A percentile compares a stretch with the other conserved stretches of the same genome.
phyloP scores from a whole-genome alignment of 352 stramenopile species.

The Phytophthora aleatoria region DNA sequence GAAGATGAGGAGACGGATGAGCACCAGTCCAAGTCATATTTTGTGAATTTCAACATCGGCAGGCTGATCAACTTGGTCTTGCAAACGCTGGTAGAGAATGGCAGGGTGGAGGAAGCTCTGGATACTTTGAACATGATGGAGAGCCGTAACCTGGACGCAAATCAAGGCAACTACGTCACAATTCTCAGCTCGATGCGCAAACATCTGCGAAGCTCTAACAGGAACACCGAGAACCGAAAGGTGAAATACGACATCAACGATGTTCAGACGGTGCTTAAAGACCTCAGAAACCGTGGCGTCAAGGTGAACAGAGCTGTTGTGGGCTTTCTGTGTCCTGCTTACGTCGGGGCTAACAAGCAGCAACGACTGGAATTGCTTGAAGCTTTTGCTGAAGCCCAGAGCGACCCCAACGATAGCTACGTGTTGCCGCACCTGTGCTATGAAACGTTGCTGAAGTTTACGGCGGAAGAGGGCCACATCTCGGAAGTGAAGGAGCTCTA shows the following conservation, averaged over 20 bases:
- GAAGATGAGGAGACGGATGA: slow-evolving; percentile 5
- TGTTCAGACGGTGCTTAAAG: slow-evolving; percentile 49
- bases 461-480: slow-evolving; percentile 39
- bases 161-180: slow-evolving; percentile 47
- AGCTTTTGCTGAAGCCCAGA: slow-evolving; percentile 44
- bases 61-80: slow-evolving; percentile 53
- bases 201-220: slow-evolving; percentile 15
- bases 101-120: slow-evolving; percentile 41
- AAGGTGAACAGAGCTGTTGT: slow-evolving; percentile 49
- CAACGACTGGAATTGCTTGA: slow-evolving; percentile 65
- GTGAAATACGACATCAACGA: slow-evolving; percentile 44
- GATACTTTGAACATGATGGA: slow-evolving; percentile 41
- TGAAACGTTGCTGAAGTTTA: slow-evolving; percentile 46
- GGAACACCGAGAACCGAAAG: slow-evolving; percentile 25
- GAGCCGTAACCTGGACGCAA: slow-evolving; percentile 34
- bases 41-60: slow-evolving; percentile 51
- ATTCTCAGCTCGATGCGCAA: slow-evolving; percentile 61
- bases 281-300: slow-evolving; percentile 44
- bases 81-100: slow-evolving; percentile 53
- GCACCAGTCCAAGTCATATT: slow-evolving; percentile 18
- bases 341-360: slow-evolving; percentile 50
- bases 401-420: slow-evolving; percentile 44
- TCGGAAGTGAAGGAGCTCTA: slow-evolving; percentile 50
- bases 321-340: slow-evolving; percentile 49
- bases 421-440: slow-evolving; percentile 52